Conservation (phyloP, 2,329 filamentous ascomycete species). For the Leptographium procerum region DNA sequence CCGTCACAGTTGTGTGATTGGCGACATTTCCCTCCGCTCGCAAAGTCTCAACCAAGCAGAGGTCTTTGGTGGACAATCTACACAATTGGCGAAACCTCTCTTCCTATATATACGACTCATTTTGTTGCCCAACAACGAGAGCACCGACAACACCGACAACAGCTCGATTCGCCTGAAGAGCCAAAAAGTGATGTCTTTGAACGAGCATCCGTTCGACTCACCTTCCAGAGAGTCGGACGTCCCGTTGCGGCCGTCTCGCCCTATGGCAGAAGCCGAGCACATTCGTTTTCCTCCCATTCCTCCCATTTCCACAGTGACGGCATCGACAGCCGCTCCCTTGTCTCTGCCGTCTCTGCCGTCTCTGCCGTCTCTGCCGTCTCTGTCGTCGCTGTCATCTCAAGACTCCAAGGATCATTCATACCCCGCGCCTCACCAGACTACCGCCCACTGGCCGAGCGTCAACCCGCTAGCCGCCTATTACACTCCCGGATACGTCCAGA, state of each 20-base stretch:
- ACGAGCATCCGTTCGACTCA: neutral
- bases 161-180: neutral
- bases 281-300: neutral
- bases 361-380: too few relatives aligned
- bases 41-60: neutral
- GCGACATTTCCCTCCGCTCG: neutral
- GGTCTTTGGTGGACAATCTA: neutral
- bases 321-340: neutral
- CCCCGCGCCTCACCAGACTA: conserved; percentile 12
- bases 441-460: conserved; percentile 34
- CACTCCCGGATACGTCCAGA: conserved; percentile 29
- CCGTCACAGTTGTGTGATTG: neutral
- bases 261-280: neutral
- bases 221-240: neutral
- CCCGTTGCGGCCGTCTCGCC: neutral
- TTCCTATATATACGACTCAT: too few relatives aligned
- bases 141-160: neutral
- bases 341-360: neutral
- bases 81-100: neutral
- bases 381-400: neutral
- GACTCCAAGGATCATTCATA: neutral
- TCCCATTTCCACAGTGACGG: neutral
- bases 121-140: neutral
- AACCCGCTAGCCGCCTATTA: conserved; percentile 40
- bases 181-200: neutral